phyloP scores from a whole-genome alignment of 2,329 filamentous ascomycete species.

The Diaporthe australafricana region DNA sequence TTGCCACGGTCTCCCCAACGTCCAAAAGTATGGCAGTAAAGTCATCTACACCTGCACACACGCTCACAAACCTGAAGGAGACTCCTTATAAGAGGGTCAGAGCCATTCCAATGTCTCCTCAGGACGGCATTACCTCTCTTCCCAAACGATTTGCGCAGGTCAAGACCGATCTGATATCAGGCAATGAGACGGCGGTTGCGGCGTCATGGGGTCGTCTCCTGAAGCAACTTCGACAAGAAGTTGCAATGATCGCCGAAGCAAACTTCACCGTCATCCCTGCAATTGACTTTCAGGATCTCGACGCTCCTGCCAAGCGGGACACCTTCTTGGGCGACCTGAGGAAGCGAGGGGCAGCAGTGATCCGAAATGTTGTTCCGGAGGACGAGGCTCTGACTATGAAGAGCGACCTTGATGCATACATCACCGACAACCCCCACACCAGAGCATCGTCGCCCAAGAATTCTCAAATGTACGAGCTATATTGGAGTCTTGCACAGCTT shows the following conservation, averaged over 20 bases:
- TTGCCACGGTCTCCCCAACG: not conserved
- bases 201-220: slow-evolving; percentile 56
- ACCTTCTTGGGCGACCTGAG: slow-evolving; percentile 45
- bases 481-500: slow-evolving; percentile 55
- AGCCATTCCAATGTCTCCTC: slow-evolving; percentile 31
- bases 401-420: slow-evolving; percentile 62
- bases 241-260: slow-evolving; percentile 49
- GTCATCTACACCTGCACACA: not conserved
- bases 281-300: slow-evolving; percentile 54
- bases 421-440: slow-evolving; percentile 58
- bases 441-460: slow-evolving; percentile 46
- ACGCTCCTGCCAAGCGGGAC: slow-evolving; percentile 29
- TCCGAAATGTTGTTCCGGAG: slow-evolving; percentile 47
- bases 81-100: slow-evolving; percentile 15
- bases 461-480: slow-evolving; percentile 51
- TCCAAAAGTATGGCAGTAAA: slow-evolving; percentile 22
- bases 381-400: slow-evolving; percentile 57
- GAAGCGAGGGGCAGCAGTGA: slow-evolving; percentile 47
- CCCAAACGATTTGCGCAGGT: slow-evolving; percentile 54
- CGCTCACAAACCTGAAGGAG: not conserved
- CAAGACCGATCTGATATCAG: slow-evolving; percentile 52
- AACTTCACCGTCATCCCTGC: slow-evolving; percentile 54
- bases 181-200: slow-evolving; percentile 51
- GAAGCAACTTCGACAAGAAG: slow-evolving; percentile 49
- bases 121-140: slow-evolving; percentile 47